Base-by-base conservation (phyloP, 148 eudicot species). In the Silene uniflora region DNA sequence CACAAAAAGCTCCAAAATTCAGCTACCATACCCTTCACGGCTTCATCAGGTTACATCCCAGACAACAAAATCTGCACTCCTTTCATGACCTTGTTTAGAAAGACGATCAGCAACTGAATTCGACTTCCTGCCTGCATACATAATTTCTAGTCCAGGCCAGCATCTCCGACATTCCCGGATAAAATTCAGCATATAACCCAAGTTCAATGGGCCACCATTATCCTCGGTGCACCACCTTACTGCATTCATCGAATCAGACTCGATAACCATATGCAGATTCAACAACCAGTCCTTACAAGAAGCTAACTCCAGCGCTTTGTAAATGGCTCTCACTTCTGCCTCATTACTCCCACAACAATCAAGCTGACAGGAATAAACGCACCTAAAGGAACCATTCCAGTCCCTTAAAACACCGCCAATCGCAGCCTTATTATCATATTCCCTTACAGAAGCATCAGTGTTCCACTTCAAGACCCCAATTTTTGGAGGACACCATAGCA, bases 231-330 rank as follows among this genome's bases (percentile, higher is more conserved):
- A 69, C 73, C 73, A 69, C 18, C 10, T 46, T 23, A 69, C 73
- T 3, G 73, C 73, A 47, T 21, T 69, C 73, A 46, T 69, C n/a
- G 73, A 69, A n/a, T 69, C 73, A 46, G 73, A 69, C 73, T 69
- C 73, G 11, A 69, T 47, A 2, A 69, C 58, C 59, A 69, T 22
- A 1, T 69, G 44, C 12, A 46, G 10, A 10, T 8, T 11, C 11
- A 46, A 69, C n/a, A 69, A 6, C 73, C 70, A 67, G 32, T 47
- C 25, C 27, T 47, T 21, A 17, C 29, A 12, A 10, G 59, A 69
- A 1, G 73, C 59, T 14, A 69, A 22, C 73, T 69, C 59, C 19
- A 69, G 47, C 32, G 59, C 73, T 35, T 69, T 69, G 73, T 69
- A 69, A 10, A 69, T 69, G 59, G 73, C 73, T 47, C 9, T 69